Evolutionary conservation across 768 basidiomycete species (phyloP), one percentile per base, ranked within the genome.

Genomic region (Tephrocybe sp.): DNA sequence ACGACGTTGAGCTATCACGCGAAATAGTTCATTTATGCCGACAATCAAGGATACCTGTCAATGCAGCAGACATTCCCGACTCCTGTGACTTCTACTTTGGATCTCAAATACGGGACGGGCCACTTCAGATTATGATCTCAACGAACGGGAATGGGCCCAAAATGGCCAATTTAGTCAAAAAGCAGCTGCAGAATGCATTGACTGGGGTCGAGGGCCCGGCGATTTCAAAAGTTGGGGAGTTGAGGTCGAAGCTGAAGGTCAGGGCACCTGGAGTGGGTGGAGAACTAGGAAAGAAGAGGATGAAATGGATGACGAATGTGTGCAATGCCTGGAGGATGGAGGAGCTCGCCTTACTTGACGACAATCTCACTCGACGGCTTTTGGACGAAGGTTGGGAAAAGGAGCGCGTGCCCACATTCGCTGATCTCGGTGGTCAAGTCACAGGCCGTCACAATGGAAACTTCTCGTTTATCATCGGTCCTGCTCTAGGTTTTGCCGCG

Each of bases 41-140:
- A 48, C 73, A 77, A 21, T 75, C 68, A 47, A 79, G 75, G 41
- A 87, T 98, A 44, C 93, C 94, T 6, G 87, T 96, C 48, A 99
- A 99, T 68, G 93, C 93, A 54, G 97, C 97, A 33, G 96, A 99
- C 72, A 88, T 98, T 53, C 97, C 97, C 2, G 84, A 90, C 38
- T 81, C 86, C 37, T 99, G 97, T 76, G 96, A 99, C 70, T 99
- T 99, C 64, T 98, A 95, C 75, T 99, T 98, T 71, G 97, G 97
- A 44, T 89, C 92, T 3, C 90, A 93, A 66, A 84, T 98, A 53
- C 86, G 92, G 25, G 80, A 85, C 54, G 95, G 96, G 0, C 91
- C 95, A 0, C 73, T 99, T 20, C 94, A 97, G 69, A 84, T 99
- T 57, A 88, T 98, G 89, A 85, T 99, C 45, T 95, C 93, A 15